phyloP scores from a whole-genome alignment of 2,329 filamentous ascomycete genomes.

The Knufia fluminis region DNA sequence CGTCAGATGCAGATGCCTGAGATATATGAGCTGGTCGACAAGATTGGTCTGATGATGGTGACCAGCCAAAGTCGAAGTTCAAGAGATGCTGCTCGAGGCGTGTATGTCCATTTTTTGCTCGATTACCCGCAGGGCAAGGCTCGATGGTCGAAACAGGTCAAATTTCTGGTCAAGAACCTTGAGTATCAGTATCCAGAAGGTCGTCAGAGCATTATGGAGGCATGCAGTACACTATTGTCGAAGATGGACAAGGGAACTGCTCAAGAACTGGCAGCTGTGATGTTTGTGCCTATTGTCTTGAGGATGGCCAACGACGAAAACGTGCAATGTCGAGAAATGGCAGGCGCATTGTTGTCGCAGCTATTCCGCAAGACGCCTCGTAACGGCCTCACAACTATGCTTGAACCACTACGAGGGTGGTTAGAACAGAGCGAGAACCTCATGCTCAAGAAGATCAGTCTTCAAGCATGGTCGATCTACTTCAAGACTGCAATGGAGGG shows the following conservation, averaged over 20 bases:
- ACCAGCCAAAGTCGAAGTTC: conserved; percentile 87
- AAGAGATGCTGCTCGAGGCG: conserved; percentile 74
- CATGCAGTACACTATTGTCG: conserved; percentile 72
- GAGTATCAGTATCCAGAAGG: conserved; percentile 84
- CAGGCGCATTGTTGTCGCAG: conserved; percentile 67
- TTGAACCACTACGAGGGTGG: conserved; percentile 65
- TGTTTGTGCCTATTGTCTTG: conserved; percentile 79
- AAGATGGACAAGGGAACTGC: conserved; percentile 76
- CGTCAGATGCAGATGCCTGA: conserved; percentile 75
- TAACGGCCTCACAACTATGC: conserved; percentile 61
- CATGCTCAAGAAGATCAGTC: conserved; percentile 60
- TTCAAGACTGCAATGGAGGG: conserved; percentile 60
- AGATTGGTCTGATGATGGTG: conserved; percentile 85
- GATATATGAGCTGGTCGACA: conserved; percentile 85
- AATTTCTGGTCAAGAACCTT: conserved; percentile 81
- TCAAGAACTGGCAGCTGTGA: conserved; percentile 69
- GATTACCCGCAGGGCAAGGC: conserved; percentile 90
- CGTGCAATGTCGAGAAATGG: conserved; percentile 72
- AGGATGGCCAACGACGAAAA: conserved; percentile 83
- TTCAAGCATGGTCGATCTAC: conserved; percentile 76
- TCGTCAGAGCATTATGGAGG: conserved; percentile 85
- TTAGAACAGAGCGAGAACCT: conserved; percentile 63
- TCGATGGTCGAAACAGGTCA: conserved; percentile 79
- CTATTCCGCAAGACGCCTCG: conserved; percentile 70
- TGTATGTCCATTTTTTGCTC: conserved; percentile 87